Conservation (phyloP, 2,329 filamentous ascomycete species). For the Verticillium nonalfalfae region DNA sequence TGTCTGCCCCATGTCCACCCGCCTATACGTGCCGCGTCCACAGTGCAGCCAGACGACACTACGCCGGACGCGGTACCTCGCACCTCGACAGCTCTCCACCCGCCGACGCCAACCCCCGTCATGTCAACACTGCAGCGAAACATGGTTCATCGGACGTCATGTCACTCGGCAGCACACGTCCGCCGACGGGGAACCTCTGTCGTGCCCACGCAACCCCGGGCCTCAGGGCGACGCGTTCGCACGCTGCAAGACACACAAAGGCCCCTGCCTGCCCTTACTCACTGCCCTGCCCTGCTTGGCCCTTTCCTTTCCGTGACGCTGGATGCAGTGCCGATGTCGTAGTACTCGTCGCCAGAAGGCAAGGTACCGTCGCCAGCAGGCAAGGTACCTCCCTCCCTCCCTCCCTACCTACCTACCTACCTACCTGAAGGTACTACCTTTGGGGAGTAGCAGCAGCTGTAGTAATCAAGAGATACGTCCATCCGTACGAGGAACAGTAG, state of each 20-base stretch:
- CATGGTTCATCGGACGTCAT: neutral
- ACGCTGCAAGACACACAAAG: neutral
- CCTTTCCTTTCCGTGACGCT: neutral
- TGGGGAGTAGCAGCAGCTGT: no score
- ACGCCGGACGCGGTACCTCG: neutral
- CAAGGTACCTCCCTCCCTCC: no score
- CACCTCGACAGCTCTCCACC: neutral
- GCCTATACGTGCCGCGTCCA: no score
- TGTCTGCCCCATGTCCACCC: neutral
- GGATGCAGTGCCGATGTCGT: neutral
- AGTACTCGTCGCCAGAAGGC: neutral
- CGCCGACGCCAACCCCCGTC: neutral
- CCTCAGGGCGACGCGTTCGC: no score
- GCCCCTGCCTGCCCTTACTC: no score
- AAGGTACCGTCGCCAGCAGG: no score
- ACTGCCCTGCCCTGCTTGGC: neutral
- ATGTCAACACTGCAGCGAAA: neutral
- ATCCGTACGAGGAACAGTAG: neutral
- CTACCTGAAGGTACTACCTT: no score
- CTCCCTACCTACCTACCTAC: no score
- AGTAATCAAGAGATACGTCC: no score
- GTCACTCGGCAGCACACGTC: neutral
- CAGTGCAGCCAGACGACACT: neutral
- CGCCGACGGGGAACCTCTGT: neutral
- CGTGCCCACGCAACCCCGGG: neutral